Evolutionary conservation across 1,139 yeast genomes (phyloP).

Genomic region (Suhomyces wounanorum): DNA sequence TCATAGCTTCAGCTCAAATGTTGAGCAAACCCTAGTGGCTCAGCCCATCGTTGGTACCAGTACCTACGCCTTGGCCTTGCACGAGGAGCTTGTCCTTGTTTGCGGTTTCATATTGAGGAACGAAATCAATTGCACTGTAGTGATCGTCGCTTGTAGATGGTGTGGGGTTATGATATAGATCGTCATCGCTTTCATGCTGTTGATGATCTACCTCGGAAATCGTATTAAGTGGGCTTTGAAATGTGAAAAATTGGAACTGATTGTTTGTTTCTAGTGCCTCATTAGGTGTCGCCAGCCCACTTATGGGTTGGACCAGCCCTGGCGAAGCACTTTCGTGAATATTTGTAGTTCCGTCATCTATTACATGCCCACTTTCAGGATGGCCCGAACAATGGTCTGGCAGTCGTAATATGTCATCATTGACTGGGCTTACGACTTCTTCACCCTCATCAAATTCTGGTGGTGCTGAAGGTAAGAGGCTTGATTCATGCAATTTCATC

Average conservation of each 20-base stretch:
- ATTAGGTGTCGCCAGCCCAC: not conserved
- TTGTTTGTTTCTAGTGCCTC: slow-evolving; percentile 1
- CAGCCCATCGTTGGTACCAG: slow-evolving; percentile 10
- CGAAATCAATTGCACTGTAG: slow-evolving; percentile 34
- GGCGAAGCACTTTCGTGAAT: not conserved
- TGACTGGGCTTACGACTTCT: slow-evolving; percentile 17
- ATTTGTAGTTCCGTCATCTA: not conserved
- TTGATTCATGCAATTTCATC: slow-evolving; percentile 53
- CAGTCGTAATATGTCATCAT: slow-evolving; percentile 13
- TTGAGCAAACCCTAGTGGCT: not conserved
- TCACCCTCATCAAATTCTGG: slow-evolving; percentile 30
- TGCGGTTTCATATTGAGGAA: slow-evolving; percentile 40
- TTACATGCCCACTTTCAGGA: not conserved
- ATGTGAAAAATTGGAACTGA: slow-evolving; percentile 22
- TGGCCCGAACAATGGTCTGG: not conserved
- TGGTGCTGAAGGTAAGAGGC: slow-evolving; percentile 66
- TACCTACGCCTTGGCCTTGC: slow-evolving; percentile 10
- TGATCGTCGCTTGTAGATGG: slow-evolving; percentile 19
- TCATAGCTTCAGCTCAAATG: not conserved
- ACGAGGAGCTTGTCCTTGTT: slow-evolving; percentile 28
- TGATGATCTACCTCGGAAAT: slow-evolving; percentile 15
- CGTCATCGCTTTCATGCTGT: slow-evolving; percentile 10
- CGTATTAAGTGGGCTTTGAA: slow-evolving; percentile 14
- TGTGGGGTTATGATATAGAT: slow-evolving; percentile 17
- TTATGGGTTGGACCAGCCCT: not conserved